phyloP scores from a whole-genome alignment of 2,329 filamentous ascomycete species.

The Scedosporium aurantiacum region DNA sequence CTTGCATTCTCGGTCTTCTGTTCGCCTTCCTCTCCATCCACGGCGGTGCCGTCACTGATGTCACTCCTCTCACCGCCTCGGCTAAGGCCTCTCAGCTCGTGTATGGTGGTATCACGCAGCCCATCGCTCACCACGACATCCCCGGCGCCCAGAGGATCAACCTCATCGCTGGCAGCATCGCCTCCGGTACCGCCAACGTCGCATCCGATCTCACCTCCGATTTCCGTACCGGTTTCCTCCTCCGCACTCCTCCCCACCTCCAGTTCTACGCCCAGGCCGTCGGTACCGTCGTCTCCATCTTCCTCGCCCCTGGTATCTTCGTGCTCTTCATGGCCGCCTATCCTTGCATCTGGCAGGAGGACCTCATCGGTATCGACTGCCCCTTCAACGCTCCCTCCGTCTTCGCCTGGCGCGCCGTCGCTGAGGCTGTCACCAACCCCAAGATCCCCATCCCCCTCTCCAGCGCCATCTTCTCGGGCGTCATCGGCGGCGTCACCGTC shows the following conservation, averaged over 20 bases:
- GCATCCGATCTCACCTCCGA: conserved; percentile 45
- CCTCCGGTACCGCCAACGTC: conserved; percentile 44
- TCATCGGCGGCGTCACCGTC: conserved; percentile 38
- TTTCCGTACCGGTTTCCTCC: conserved; percentile 57
- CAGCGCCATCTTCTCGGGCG: conserved; percentile 45
- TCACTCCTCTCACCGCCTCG: conserved; percentile 53
- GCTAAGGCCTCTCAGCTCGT: conserved; percentile 60
- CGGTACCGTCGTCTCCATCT: conserved; percentile 52
- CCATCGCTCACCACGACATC: conserved; percentile 34
- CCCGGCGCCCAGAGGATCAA: conserved; percentile 51
- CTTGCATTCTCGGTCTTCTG: conserved; percentile 44
- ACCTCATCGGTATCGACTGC: conserved; percentile 28
- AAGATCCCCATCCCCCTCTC: conserved; percentile 43
- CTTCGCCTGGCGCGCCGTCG: conserved; percentile 54
- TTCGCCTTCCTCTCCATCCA: conserved; percentile 44
- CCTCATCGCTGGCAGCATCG: conserved; percentile 49
- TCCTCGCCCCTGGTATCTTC: conserved; percentile 56
- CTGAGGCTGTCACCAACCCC: conserved; percentile 46
- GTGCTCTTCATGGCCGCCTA: conserved; percentile 58
- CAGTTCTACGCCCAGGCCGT: conserved; percentile 57
- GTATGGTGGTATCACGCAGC: conserved; percentile 50
- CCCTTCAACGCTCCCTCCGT: conserved; percentile 53
- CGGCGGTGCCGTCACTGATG: conserved; percentile 43
- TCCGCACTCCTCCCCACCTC: conserved; percentile 51
- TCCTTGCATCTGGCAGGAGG: conserved; percentile 48